Base-by-base conservation (phyloP, 225 moss, liverwort and hornwort species). In the Sphagnum contortum region DNA sequence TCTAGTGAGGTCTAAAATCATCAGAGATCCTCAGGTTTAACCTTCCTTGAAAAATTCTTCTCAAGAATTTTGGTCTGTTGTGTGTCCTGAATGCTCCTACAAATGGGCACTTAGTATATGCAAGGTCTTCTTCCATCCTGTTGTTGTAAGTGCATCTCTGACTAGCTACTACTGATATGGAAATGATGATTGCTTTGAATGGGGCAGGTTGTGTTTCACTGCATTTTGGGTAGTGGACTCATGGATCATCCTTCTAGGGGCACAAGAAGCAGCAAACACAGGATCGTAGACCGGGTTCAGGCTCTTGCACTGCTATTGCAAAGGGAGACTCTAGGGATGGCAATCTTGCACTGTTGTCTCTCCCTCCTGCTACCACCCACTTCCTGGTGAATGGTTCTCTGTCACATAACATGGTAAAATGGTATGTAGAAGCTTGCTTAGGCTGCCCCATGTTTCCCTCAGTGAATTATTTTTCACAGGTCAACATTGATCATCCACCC, bases 141-240 rank as follows among this genome's bases (percentile, higher is more conserved):
- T 29, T 29, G 29, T 29, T 29, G 29, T 29, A 29, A 29, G 29
- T 29, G 29, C 29, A 29, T 29, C 29, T 29, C 29, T 29, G 29
- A 29, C 29, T 29, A 29, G 29, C 29, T 1, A 1, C 29, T 29
- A 29, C 29, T 29, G 29, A 29, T 4, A 14, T 49, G 29, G 59
- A 44, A 12, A 11, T 53, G 29, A 9, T 58, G 8, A 5, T 50
- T 12, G 2, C 44, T 29, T 64, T 13, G 11, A 52, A 5, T 52
- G 52, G 52, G 52, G 80, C 87, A 93, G 89, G 93, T 98, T 2
- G 93, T 98, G 96, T 76, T 98, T 29, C 69, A 90, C 89, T 11
- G 93, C 93, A 7, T 98, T 98, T 63, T 98, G 96, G 96, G 78
- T 98, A 62, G 88, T 98, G 57, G 96, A 90, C 0, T 98, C 96